phyloP scores from a whole-genome alignment of 1,284 basidiomycete genomes.

The Kalmanozyma brasiliensis region DNA sequence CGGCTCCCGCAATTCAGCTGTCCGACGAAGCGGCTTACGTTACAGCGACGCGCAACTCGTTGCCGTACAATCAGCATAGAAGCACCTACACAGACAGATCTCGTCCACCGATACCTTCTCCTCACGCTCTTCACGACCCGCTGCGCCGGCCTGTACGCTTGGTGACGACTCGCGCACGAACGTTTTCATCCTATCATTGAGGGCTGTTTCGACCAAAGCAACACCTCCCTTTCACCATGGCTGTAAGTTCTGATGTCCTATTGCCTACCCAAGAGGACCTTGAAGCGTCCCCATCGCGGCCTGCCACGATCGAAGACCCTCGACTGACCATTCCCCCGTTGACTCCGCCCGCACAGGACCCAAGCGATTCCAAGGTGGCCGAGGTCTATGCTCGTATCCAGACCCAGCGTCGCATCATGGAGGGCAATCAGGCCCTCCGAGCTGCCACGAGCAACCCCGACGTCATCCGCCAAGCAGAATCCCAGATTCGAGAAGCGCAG shows the following conservation, averaged over 20 bases:
- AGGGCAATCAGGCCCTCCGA: conserved; percentile 82
- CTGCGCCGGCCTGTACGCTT: too few relatives aligned
- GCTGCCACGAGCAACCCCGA: conserved; percentile 87
- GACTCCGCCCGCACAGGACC: conserved; percentile 32
- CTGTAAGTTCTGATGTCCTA: conserved; percentile 32
- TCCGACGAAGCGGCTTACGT: too few relatives aligned
- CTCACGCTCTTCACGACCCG: too few relatives aligned
- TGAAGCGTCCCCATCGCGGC: too few relatives aligned
- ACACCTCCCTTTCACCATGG: conserved; percentile 19
- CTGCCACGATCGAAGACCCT: background rate
- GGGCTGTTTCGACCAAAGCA: conserved; percentile 6
- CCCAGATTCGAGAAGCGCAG: conserved; percentile 87
- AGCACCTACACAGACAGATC: too few relatives aligned
- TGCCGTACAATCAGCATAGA: too few relatives aligned
- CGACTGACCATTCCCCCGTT: background rate
- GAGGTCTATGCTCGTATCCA: conserved; percentile 89
- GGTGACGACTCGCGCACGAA: background rate
- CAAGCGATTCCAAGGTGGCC: conserved; percentile 84
- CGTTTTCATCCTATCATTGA: too few relatives aligned
- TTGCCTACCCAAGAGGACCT: too few relatives aligned
- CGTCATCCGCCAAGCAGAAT: conserved; percentile 78
- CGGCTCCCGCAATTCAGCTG: too few relatives aligned
- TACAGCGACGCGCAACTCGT: too few relatives aligned
- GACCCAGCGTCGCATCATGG: conserved; percentile 90
- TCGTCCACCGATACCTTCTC: too few relatives aligned